phyloP scores from a whole-genome alignment of 176 grass and related monocot species.

The Carex cristatella region DNA sequence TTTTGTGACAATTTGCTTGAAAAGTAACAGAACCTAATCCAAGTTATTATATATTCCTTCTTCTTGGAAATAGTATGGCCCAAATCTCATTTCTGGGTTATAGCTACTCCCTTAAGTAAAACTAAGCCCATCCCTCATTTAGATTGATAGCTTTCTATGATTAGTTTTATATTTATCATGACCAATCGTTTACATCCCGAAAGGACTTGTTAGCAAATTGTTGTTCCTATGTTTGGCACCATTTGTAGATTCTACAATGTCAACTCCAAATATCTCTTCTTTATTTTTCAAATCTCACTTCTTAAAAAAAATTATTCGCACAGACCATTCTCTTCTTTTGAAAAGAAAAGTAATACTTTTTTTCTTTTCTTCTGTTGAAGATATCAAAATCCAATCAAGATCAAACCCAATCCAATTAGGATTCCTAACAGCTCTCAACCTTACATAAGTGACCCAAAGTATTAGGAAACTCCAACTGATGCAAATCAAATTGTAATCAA shows the following conservation, averaged over 20 bases:
- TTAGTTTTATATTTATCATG: not conserved
- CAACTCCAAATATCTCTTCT: not conserved
- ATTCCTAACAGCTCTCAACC: no score
- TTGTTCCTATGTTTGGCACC: not conserved
- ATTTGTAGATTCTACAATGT: not conserved
- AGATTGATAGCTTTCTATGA: not conserved
- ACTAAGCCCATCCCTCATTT: not conserved
- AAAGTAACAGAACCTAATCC: not conserved
- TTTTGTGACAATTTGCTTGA: not conserved
- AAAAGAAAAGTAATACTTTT: not conserved
- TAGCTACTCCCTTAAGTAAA: not conserved
- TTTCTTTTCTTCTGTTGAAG: not conserved
- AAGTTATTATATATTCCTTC: not conserved
- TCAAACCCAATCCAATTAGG: no score
- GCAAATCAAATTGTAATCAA: no score
- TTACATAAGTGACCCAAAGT: no score
- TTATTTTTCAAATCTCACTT: not conserved
- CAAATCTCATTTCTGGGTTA: not conserved
- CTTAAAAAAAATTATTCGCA: not conserved
- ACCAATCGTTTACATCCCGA: not conserved
- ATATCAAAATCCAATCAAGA: no score
- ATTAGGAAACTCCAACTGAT: no score
- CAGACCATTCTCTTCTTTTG: not conserved
- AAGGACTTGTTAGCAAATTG: not conserved
- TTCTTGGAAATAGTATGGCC: not conserved